Base-by-base conservation (phyloP, 2,329 filamentous ascomycete species). In the Sporothrix protearum region DNA sequence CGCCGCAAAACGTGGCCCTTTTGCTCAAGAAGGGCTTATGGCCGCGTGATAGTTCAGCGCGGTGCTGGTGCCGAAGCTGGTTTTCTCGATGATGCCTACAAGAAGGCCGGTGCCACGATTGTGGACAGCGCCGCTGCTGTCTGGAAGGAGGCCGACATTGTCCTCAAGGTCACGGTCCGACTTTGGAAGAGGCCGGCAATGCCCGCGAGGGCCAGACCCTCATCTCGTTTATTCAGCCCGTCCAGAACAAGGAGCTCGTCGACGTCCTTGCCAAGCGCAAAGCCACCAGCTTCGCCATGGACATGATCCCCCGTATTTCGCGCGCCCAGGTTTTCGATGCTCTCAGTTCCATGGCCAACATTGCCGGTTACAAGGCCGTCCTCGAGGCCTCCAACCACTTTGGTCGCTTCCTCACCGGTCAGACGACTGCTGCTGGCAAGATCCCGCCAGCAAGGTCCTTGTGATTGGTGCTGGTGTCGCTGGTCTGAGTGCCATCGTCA, bases 401-500 rank as follows among this genome's bases (percentile, higher is more conserved):
- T 80, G 93, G 93, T 69, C 89, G 93, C 61, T 97, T 96, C 78
- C 81, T 97, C 75, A 96, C 93, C 14, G 94, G 93, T 36, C 94
- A 97, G 79, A 92, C 94, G 19, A 97, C 94, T 4, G 94, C 94
- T 68, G 94, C 94, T 70, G 94, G 94, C 63, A 89, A 96, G 85
- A 96, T 97, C 45, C 93, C 94, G 0, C 93, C 93, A 93, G 92
- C 79, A 97, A 97, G 80, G 92, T 97, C 6, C 84, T 97, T 28
- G 92, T 97, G 28, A 96, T 97, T 76, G 94, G 94, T 72, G 93
- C 93, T 55, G 94, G 94, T 76, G 94, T 97, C 30, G 94, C 94
- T 74, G 94, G 94, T 9, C 82, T 97, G 72, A 95, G 92, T 80
- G 93, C 94, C 12, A 97, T 97, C 79, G 93, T 91, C 39, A 95